phyloP scores from a whole-genome alignment of 2,329 filamentous ascomycete species.

The Fusarium longipes region DNA sequence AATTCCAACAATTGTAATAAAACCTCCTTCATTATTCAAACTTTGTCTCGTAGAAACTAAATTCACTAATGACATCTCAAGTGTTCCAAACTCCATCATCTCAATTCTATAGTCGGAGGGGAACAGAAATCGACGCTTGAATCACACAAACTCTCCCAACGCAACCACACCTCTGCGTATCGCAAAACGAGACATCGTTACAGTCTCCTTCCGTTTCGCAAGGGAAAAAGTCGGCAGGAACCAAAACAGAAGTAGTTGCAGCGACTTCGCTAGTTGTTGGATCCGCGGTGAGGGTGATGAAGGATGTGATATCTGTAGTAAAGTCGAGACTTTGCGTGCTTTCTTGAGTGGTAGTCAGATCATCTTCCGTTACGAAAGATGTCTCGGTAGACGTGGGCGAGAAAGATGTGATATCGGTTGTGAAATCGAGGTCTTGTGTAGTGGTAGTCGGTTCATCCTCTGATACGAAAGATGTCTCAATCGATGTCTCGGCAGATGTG shows the following conservation, averaged over 20 bases:
- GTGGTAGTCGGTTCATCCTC: neutral
- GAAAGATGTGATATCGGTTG: neutral
- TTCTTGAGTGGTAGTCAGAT: neutral
- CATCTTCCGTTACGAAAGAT: neutral
- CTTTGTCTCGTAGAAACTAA: neutral
- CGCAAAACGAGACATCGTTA: neutral
- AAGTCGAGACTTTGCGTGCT: neutral
- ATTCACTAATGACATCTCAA: neutral
- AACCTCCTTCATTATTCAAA: neutral
- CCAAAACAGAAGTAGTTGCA: neutral
- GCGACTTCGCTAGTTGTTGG: neutral
- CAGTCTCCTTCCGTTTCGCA: neutral
- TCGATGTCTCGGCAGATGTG: conserved; percentile 1
- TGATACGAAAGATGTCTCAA: neutral
- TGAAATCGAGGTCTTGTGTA: neutral
- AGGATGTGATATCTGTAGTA: conserved; percentile 1
- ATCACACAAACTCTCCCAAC: too few relatives aligned
- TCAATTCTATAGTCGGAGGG: neutral
- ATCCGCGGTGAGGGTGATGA: neutral
- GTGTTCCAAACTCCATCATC: too few relatives aligned
- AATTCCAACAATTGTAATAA: neutral
- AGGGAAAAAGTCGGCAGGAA: neutral
- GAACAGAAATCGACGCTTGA: too few relatives aligned
- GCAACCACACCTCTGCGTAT: neutral
- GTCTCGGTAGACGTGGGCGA: neutral